A percentile compares a stretch with the other conserved stretches of the same genome.
Evolutionary conservation across 768 basidiomycete species (phyloP).

Genomic region (Termitomyces sp.): DNA sequence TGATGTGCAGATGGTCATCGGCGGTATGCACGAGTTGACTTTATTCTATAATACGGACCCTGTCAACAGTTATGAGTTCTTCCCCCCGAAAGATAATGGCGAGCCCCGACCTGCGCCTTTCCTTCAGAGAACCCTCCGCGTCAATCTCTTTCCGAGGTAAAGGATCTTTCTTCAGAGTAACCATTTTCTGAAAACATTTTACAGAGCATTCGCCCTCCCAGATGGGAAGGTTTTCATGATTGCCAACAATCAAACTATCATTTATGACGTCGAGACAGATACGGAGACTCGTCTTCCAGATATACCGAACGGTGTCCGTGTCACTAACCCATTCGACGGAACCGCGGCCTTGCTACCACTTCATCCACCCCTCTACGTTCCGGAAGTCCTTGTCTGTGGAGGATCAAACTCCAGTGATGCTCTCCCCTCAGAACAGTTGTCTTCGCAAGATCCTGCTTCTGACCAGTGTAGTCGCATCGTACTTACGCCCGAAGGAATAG

Average conservation of each 20-base stretch:
- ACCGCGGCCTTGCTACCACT: conserved; percentile 32
- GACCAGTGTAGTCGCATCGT: conserved; percentile 38
- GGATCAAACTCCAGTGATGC: conserved; percentile 31
- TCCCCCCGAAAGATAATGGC: conserved; percentile 27
- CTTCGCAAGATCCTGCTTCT: conserved; percentile 35
- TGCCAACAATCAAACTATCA: conserved; percentile 36
- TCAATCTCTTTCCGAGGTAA: conserved; percentile 18
- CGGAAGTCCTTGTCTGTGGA: conserved; percentile 44
- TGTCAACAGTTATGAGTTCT: conserved; percentile 45
- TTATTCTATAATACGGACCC: conserved; percentile 38
- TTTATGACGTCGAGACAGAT: conserved; percentile 33
- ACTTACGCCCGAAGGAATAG: conserved; percentile 35
- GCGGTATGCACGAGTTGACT: conserved; percentile 24
- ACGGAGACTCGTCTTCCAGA: conserved; percentile 33
- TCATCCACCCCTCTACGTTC: conserved; percentile 32
- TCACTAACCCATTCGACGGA: conserved; percentile 36
- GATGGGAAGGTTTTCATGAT: conserved; percentile 36
- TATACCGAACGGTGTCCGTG: conserved; percentile 39
- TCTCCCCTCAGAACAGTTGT: conserved; percentile 21
- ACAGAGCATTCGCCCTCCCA: conserved; percentile 22
- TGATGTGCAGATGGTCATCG: conserved; percentile 22
- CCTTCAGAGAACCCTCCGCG: conserved; percentile 15
- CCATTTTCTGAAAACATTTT: background rate
- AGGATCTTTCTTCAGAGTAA: background rate
- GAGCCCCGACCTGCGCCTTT: background rate